These are phyloP conservation scores for Quercus glauca DNA, from an alignment of 306 rosid species.

Conservation along the genomic window DNA sequence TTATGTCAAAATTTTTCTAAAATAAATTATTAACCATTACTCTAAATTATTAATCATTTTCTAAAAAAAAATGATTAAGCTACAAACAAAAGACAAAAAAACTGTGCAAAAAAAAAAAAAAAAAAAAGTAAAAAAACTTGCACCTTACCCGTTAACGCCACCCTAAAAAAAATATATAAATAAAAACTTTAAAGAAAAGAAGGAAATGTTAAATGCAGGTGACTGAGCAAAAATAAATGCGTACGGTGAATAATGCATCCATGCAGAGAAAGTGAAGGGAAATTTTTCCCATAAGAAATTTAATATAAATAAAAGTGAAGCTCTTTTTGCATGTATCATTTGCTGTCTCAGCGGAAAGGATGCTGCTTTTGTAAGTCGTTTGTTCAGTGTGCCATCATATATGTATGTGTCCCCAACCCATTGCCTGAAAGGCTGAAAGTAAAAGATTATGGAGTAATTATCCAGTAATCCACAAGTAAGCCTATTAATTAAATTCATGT, in stretches of 20 bases:
- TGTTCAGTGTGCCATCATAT: background rate
- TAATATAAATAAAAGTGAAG: background rate
- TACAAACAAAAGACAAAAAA: no score
- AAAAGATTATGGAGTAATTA: no score
- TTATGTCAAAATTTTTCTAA: rapidly evolving
- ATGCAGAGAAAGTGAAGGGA: background rate
- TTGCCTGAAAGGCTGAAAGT: no score
- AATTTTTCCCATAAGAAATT: background rate
- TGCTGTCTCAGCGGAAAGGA: background rate
- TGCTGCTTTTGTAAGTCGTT: background rate
- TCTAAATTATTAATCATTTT: rapidly evolving
- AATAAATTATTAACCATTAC: no score
- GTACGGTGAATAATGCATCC: background rate
- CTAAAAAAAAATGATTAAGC: no score
- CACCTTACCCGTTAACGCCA: no score
- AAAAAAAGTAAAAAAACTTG: no score
- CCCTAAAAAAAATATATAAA: background rate
- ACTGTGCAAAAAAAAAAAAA: no score
- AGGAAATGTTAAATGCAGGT: background rate
- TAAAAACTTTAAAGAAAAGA: background rate
- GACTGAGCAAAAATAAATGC: background rate
- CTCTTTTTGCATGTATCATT: background rate
- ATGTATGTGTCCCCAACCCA: background rate
- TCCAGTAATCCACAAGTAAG: no score
- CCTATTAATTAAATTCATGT: no score